A percentile compares a stretch with the other conserved stretches of the same genome.
Conservation (phyloP, 306 rosid genomes). For the Argentina anserina region DNA sequence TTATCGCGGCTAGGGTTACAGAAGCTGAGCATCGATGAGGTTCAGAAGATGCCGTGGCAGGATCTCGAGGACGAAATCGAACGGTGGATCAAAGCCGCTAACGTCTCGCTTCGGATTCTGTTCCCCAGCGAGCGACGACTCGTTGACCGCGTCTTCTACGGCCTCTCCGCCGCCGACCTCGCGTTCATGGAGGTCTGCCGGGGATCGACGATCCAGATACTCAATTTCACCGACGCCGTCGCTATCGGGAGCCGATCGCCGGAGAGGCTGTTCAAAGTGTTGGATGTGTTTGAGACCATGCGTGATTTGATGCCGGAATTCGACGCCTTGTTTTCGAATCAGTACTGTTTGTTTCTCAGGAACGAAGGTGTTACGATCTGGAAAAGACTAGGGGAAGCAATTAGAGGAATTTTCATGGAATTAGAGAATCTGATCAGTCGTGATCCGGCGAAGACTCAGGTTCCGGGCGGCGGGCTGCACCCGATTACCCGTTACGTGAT, state of each 20-base stretch:
- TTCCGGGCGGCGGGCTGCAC: slow-evolving; percentile 89
- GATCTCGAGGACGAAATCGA: slow-evolving; percentile 87
- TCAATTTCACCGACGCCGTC: slow-evolving; percentile 80
- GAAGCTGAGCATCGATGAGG: slow-evolving; percentile 86
- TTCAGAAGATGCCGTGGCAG: slow-evolving; percentile 80
- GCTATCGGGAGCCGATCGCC: slow-evolving; percentile 83
- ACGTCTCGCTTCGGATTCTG: slow-evolving; percentile 64
- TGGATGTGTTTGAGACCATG: slow-evolving; percentile 77
- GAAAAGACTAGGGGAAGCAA: slow-evolving; percentile 85
- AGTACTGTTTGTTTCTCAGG: slow-evolving; percentile 62
- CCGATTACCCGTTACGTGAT: slow-evolving; percentile 94
- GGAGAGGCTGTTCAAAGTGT: slow-evolving; percentile 66
- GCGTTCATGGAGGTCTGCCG: slow-evolving; percentile 95
- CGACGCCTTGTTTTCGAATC: slow-evolving; percentile 64
- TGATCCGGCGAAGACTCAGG: slow-evolving; percentile 70
- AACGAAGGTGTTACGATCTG: slow-evolving; percentile 78
- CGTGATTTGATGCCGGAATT: slow-evolving; percentile 77
- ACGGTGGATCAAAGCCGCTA: slow-evolving; percentile 75
- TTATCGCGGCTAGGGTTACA: slow-evolving; percentile 75
- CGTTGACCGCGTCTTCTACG: slow-evolving; percentile 73
- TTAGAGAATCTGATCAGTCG: slow-evolving; percentile 85
- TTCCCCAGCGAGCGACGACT: slow-evolving; percentile 84
- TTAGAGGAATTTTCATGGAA: slow-evolving; percentile 86
- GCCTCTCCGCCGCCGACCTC: slow-evolving; percentile 67
- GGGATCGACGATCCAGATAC: slow-evolving; percentile 68